These are phyloP conservation scores for Bjerkandera adusta DNA, from an alignment of 1,284 basidiomycete genomes.

Conservation along the genomic window DNA sequence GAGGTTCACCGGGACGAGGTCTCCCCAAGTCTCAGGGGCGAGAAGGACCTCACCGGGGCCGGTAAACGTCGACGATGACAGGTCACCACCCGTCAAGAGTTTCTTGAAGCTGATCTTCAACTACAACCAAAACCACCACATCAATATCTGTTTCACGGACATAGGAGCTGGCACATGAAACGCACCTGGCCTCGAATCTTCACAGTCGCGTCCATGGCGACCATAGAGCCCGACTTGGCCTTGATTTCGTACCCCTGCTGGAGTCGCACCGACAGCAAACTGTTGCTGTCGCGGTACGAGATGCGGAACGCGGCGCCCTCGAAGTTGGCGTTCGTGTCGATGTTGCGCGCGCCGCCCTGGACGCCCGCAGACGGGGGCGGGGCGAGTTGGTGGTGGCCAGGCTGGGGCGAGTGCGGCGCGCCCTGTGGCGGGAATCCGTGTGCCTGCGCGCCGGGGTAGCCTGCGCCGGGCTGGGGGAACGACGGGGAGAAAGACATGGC, in stretches of 20 bases:
- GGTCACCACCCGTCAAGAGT: constrained; percentile 28
- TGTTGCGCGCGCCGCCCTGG: constrained; percentile 3
- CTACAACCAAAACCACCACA: constrained; percentile 10
- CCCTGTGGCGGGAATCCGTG: neutral
- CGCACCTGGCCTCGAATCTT: constrained; percentile 30
- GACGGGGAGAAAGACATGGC: constrained; percentile 9
- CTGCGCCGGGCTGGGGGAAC: constrained; percentile 1
- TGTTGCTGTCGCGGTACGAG: constrained; percentile 33
- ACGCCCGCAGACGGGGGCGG: neutral
- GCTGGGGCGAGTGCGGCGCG: neutral
- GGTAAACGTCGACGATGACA: constrained; percentile 28
- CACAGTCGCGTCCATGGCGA: constrained; percentile 32
- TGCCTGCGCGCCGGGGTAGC: neutral
- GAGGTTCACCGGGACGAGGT: constrained; percentile 30
- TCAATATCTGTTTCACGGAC: too few species aligned
- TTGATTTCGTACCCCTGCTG: constrained; percentile 30
- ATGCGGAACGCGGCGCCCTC: constrained; percentile 30
- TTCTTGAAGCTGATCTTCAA: constrained; percentile 31
- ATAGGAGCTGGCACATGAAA: neutral
- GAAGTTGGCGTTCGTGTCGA: constrained; percentile 24
- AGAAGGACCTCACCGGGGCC: constrained; percentile 33
- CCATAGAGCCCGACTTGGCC: constrained; percentile 33
- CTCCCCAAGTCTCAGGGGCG: constrained; percentile 34
- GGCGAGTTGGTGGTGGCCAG: neutral
- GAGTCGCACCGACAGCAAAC: constrained; percentile 28